Conservation (phyloP, 176 grass and related monocot genomes). For the Phoenix dactylifera region DNA sequence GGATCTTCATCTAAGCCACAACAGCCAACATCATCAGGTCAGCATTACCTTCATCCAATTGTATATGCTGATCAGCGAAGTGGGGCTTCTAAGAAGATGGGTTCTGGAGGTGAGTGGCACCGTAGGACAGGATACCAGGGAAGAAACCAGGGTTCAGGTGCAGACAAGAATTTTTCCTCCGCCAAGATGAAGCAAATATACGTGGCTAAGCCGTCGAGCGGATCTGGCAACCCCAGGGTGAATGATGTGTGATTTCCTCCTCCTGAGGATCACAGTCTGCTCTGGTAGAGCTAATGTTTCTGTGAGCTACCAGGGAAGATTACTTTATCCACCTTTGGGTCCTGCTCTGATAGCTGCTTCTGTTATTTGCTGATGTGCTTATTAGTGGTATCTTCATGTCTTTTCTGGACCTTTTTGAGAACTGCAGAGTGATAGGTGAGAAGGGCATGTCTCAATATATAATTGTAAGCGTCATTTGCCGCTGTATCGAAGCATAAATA, state of each 20-base stretch:
- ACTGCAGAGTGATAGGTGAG: too few species aligned
- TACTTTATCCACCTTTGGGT: too few species aligned
- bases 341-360: too few species aligned
- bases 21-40: constrained; percentile 25
- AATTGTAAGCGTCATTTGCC: too few species aligned
- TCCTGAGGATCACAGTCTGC: too few species aligned
- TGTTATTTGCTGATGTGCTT: too few species aligned
- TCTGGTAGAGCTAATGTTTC: too few species aligned
- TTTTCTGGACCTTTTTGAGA: too few species aligned
- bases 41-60: constrained; percentile 34
- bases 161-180: constrained; percentile 55
- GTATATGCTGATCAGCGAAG: constrained; percentile 38
- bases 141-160: constrained; percentile 41
- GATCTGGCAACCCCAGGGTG: neutral
- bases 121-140: constrained; percentile 48
- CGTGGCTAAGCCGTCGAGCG: constrained; percentile 44
- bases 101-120: constrained; percentile 54
- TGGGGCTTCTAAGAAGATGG: constrained; percentile 26
- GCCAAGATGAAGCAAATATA: constrained; percentile 94
- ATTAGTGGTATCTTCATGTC: too few species aligned
- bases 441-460: too few species aligned
- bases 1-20: constrained; percentile 31
- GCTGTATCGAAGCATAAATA: too few species aligned
- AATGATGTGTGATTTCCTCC: neutral
- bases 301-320: too few species aligned